Percentiles rank a stretch among this genome's conserved stretches.
These are phyloP conservation scores for Botrytis porri DNA, from an alignment of 2,329 filamentous ascomycete genomes.

Conservation along the genomic window DNA sequence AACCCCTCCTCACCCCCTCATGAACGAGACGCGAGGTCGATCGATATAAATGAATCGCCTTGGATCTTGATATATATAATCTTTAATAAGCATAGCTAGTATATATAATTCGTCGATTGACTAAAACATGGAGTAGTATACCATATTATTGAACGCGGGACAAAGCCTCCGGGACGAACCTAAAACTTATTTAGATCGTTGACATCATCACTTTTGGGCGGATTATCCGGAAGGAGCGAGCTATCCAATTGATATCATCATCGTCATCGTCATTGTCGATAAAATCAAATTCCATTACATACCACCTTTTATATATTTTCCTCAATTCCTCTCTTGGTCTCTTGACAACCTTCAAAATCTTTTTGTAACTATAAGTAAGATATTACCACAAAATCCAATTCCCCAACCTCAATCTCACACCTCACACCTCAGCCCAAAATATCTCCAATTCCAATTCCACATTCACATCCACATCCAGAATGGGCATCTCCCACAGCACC, in stretches of 20 bases:
- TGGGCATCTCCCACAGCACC: conserved; percentile 53
- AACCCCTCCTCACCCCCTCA: background rate
- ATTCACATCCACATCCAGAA: too few relatives aligned
- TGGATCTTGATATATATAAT: background rate
- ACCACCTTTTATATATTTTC: background rate
- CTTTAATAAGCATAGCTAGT: background rate
- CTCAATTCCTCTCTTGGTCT: background rate
- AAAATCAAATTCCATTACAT: background rate
- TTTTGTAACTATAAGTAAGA: too few relatives aligned
- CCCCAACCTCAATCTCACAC: background rate
- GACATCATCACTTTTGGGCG: conserved; percentile 11
- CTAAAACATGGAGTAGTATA: conserved; percentile 3
- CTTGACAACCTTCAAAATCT: too few relatives aligned
- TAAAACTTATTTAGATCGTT: background rate
- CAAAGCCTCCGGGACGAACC: background rate
- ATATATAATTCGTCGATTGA: background rate
- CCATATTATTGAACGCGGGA: background rate
- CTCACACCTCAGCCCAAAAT: too few relatives aligned
- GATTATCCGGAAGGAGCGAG: background rate
- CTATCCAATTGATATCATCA: background rate
- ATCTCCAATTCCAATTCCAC: background rate
- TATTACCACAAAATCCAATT: background rate
- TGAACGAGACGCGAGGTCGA: background rate
- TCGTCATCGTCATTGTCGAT: background rate
- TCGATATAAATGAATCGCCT: background rate